phyloP scores from a whole-genome alignment of 2,329 filamentous ascomycete species.

The Aspergillus sp. region DNA sequence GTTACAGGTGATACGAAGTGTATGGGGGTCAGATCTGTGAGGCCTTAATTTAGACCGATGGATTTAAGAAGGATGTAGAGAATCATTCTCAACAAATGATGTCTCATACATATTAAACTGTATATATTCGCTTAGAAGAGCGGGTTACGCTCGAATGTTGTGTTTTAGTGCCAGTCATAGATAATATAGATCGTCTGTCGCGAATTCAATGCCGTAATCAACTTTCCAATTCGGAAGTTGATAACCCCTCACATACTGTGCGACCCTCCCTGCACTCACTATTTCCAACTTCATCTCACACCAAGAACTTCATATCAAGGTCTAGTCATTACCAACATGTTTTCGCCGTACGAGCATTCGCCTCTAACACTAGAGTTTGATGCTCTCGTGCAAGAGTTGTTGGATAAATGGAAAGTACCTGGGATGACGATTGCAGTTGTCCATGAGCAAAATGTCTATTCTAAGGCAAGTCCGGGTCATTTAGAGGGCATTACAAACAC shows the following conservation, averaged over 20 bases:
- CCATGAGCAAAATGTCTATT: conserved; percentile 23
- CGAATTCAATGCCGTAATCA: no score
- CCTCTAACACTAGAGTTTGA: conserved; percentile 20
- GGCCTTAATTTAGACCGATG: background rate
- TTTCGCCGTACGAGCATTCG: background rate
- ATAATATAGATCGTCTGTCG: no score
- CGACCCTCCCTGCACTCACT: background rate
- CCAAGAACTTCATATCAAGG: no score
- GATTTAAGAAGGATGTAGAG: background rate
- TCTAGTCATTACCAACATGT: conserved; percentile 3
- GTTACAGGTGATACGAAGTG: background rate
- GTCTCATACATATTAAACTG: no score
- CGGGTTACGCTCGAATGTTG: no score
- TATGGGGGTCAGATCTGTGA: background rate
- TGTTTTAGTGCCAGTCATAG: no score
- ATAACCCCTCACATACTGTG: no score
- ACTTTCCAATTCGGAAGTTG: no score
- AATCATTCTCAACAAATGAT: background rate
- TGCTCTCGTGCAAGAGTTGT: conserved; percentile 15
- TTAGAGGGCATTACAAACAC: background rate
- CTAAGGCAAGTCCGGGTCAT: conserved; percentile 18
- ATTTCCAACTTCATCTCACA: background rate
- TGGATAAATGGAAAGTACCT: conserved; percentile 30
- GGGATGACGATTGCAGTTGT: conserved; percentile 30
- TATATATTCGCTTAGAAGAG: no score